Evolutionary conservation across 768 basidiomycete genomes (phyloP).

Genomic region (Hygrocybe punicea): DNA sequence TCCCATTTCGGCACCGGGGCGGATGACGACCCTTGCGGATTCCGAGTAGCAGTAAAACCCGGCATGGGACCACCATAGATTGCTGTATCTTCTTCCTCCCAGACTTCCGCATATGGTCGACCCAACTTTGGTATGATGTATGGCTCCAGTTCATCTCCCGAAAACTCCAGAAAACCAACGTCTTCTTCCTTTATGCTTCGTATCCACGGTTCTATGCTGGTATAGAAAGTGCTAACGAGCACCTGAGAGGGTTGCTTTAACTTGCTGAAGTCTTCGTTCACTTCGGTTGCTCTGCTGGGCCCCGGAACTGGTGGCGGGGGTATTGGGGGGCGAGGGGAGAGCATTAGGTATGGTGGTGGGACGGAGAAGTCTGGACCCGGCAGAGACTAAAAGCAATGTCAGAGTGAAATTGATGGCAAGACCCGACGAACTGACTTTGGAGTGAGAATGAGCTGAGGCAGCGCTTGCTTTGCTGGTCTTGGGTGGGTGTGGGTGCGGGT

Average conservation of each 20-base stretch:
- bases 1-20: constrained; percentile 74
- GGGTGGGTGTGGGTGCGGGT: constrained; percentile 38
- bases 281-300: constrained; percentile 80
- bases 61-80: constrained; percentile 36
- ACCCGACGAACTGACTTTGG: constrained; percentile 44
- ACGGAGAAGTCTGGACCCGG: constrained; percentile 60
- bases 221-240: constrained; percentile 74
- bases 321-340: constrained; percentile 61
- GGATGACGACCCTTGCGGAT: constrained; percentile 38
- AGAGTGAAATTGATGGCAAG: constrained; percentile 4
- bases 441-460: constrained; percentile 39
- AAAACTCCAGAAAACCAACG: constrained; percentile 86
- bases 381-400: constrained; percentile 20
- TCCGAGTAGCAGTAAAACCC: constrained; percentile 20
- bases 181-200: constrained; percentile 92
- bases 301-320: constrained; percentile 65
- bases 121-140: constrained; percentile 84
- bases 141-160: constrained; percentile 86
- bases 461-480: constrained; percentile 57
- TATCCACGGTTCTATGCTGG: constrained; percentile 85
- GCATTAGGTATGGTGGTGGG: constrained; percentile 47
- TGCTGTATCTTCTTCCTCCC: constrained; percentile 86
- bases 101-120: constrained; percentile 82
- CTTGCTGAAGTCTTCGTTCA: constrained; percentile 86
- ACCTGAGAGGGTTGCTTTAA: constrained; percentile 72